Base-by-base conservation (phyloP, 2,329 filamentous ascomycete genomes). In the Fusarium pseudoanthophilum region DNA sequence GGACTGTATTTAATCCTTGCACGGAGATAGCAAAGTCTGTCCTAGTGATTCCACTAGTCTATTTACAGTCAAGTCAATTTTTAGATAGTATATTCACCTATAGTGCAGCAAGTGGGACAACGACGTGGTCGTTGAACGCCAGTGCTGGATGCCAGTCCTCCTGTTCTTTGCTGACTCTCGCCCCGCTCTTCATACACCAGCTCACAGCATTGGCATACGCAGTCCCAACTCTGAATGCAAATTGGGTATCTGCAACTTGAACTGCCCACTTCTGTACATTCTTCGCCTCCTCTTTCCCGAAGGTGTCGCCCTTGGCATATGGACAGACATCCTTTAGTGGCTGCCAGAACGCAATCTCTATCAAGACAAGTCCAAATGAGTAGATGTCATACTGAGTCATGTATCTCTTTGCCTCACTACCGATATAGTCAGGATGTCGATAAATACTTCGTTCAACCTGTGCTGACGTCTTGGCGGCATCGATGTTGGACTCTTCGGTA, bases 291-390 rank as follows among this genome's bases (percentile, higher is more conserved):
- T 60, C 28, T 9, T 26, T 40, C 1, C 45, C 57, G 2, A 60
- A 60, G 0, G 2, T 6, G 1, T 26, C 10, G 1, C 45, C 28
- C 1, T 60, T 53, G 0, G 57, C 45, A 11, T 40, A 7, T 0
- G 57, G 57, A 16, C 45, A 60, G 6, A 60, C 45, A 34, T 60
- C 57, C 1, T 18, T 40, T 0, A 60, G 2, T 1, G 45, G 57
- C 18, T 60, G 57, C 57, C 57, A 60, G 16, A 60, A 60, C 0
- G 16, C 28, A 21, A 60, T 32, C 4, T 60, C 57, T 16, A 60
- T 60, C 13, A 60, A 5, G 4, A 60, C 57, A 0, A 60, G 45
- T 0, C 45, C 57, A 5, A 60, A 40, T 0, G 57, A 53, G 18
- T 60, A 60, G 2, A 60, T 60, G 0, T 60, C 57, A 4, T 60